Base-by-base conservation (phyloP, 2,329 filamentous ascomycete genomes). In the Orbilia blumenaviensis region DNA sequence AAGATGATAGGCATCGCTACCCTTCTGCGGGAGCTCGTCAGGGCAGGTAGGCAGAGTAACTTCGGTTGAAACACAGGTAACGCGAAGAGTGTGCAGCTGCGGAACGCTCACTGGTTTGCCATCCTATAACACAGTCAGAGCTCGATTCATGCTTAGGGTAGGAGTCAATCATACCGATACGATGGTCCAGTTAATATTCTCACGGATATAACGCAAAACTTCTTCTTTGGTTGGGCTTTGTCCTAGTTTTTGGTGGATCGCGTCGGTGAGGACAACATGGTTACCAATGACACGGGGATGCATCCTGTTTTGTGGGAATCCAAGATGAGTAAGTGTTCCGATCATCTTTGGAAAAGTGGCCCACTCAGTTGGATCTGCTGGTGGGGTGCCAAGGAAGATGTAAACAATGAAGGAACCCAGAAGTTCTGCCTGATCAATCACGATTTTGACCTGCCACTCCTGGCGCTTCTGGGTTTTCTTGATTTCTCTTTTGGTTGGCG, bases 371-470 rank as follows among this genome's bases (percentile, higher is more conserved):
- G 21, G 34, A 23, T 63, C 44, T 12, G 23, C 2, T 14, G 68
- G 62, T 6, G 62, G 54, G 3, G 32, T 18, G 27, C 79, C 76
- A 10, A 79, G 44, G 36, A 79, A 80, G 25, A 80, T 14, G 23
- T 77, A 54, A 12, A 78, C 27, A 27, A 58, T 14, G 34, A 78
- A 67, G 25, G 58, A 56, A 9, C 77, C 78, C 16, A 36, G 23
- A 16, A 80, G 29, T 21, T 80, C 79, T n/a, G 71, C 62, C 46
- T 72, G 69, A 54, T 80, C 79, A 18, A 77, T 73, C 48, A 76
- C 68, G 14, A 79, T 14, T 50, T 76, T 73, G 38, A 71, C 78
- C 41, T 78, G 71, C 79, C 78, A 80, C 72, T 80, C 79, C 12
- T 52, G 36, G 7, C 72, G 64, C 14, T 46, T 44, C n/a, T 29